Base-by-base conservation (phyloP, 1,139 yeast genomes). In the Candida freyschussii region DNA sequence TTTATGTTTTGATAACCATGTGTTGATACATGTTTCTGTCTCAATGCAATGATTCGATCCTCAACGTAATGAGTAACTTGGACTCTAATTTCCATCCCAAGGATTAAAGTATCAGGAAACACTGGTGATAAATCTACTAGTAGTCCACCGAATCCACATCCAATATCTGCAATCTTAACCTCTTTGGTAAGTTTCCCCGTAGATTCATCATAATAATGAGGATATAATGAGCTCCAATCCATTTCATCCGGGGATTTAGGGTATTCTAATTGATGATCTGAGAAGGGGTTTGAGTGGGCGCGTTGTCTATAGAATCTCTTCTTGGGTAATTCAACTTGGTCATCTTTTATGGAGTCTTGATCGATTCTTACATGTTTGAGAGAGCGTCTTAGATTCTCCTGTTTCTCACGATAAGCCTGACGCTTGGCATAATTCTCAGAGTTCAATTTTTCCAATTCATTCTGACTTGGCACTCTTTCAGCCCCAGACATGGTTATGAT, bases 61-160 rank as follows among this genome's bases (percentile, higher is more conserved):
- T 91, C 96, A 14, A 91, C 98, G 55, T 89, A 91, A 50, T 91
- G 87, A 3, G 98, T 89, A 30, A 91, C 98, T 60, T 91, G 99
- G 13, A 87, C 96, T 53, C 99, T 73, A 52, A 91, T 93, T 61
- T 91, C 99, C 96, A 89, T 86, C 14, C 97, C 97, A 32, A 91
- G 66, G 32, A 87, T 79, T 51, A 85, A 65, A 15, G 69, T 72
- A 4, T 81, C 72, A 1, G 93, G 89, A 44, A 81, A 81, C 34
- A 65, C 75, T 3, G 89, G 83, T 2, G 96, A 82, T 37, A 91
- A 68, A 32, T 86, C 82, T 29, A 84, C 77, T 52, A 86, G 59
- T 39, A 91, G 67, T 0, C 99, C 99, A 30, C 99, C 99, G 57
- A 84, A 91, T 1, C 99, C 99, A 63, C 99, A 91, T 12, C 99